phyloP scores from a whole-genome alignment of 129 eudicot genomes.

The Pseudognaphalium luteoalbum region DNA sequence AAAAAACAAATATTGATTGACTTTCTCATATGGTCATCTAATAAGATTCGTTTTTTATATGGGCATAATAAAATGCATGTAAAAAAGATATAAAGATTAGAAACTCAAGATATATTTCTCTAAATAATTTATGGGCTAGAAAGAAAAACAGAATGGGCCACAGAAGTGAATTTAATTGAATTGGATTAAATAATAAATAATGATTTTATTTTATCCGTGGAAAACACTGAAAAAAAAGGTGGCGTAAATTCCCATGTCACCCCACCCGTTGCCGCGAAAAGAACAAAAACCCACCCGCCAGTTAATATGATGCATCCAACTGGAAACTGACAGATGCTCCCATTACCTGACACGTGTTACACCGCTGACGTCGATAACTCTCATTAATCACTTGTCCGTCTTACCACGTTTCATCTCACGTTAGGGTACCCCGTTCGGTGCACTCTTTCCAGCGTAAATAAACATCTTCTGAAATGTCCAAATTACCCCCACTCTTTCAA shows the following conservation, averaged over 20 bases:
- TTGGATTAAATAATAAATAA: neutral
- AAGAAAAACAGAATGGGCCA: neutral
- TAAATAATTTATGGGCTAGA: neutral
- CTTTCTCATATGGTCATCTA: neutral
- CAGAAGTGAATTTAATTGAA: too few species aligned
- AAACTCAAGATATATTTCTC: too few species aligned
- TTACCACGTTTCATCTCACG: conserved; percentile 27
- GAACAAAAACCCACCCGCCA: conserved; percentile 25
- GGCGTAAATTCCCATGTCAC: conserved; percentile 27
- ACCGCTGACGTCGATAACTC: conserved; percentile 9
- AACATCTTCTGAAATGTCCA: neutral
- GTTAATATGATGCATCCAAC: conserved; percentile 23
- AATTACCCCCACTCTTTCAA: neutral
- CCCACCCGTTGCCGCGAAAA: conserved; percentile 9
- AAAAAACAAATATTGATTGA: neutral
- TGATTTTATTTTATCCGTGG: neutral
- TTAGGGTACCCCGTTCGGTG: conserved; percentile 22
- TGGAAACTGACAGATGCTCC: conserved; percentile 15
- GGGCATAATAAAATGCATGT: too few species aligned
- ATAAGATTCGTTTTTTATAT: too few species aligned
- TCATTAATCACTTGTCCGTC: conserved; percentile 27
- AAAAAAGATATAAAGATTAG: too few species aligned
- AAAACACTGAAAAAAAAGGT: neutral
- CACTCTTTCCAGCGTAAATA: conserved; percentile 16
- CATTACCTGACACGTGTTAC: conserved; percentile 25